A percentile compares a stretch with the other conserved stretches of the same genome.
Evolutionary conservation across 495 filamentous ascomycete species (phyloP).

Genomic region (Chaetomidium leptoderma): DNA sequence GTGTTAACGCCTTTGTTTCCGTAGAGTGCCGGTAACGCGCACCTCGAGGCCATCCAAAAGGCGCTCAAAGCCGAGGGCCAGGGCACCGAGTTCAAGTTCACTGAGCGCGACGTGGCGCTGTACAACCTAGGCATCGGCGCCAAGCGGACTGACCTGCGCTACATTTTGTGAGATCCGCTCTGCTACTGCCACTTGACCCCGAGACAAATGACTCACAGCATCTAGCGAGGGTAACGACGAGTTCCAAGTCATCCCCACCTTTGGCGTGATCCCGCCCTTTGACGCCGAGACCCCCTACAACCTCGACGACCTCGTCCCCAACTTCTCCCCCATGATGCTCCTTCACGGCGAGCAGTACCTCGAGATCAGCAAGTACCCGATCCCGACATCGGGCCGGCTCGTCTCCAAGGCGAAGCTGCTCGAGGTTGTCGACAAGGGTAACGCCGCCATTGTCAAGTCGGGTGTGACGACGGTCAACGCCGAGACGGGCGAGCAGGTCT

Average conservation of each 20-base stretch:
- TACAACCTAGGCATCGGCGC: constrained; percentile 96
- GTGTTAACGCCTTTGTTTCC: constrained; percentile 32
- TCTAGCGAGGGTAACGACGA: constrained; percentile 70
- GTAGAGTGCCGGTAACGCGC: constrained; percentile 41
- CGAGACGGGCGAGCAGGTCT: constrained; percentile 82
- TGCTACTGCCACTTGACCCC: not conserved
- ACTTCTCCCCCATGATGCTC: constrained; percentile 98
- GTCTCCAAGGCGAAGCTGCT: constrained; percentile 81
- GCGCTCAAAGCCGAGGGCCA: constrained; percentile 66
- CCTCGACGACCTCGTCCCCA: constrained; percentile 78
- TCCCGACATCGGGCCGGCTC: constrained; percentile 80
- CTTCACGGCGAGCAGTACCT: constrained; percentile 99
- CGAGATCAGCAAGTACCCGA: constrained; percentile 88
- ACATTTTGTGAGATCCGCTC: constrained; percentile 57
- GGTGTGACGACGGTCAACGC: constrained; percentile 73
- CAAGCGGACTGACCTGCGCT: constrained; percentile 81
- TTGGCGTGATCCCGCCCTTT: constrained; percentile 91
- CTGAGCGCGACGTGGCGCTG: constrained; percentile 82
- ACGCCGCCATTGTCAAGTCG: constrained; percentile 76
- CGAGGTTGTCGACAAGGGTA: constrained; percentile 94
- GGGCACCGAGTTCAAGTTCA: constrained; percentile 76
- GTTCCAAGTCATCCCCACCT: constrained; percentile 92
- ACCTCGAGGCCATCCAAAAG: constrained; percentile 68
- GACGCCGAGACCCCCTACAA: constrained; percentile 75
- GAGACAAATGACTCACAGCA: not conserved